Evolutionary conservation across 2,329 filamentous ascomycete species (phyloP), one percentile per base, ranked within the genome.

Genomic region (Fusarium sororula): DNA sequence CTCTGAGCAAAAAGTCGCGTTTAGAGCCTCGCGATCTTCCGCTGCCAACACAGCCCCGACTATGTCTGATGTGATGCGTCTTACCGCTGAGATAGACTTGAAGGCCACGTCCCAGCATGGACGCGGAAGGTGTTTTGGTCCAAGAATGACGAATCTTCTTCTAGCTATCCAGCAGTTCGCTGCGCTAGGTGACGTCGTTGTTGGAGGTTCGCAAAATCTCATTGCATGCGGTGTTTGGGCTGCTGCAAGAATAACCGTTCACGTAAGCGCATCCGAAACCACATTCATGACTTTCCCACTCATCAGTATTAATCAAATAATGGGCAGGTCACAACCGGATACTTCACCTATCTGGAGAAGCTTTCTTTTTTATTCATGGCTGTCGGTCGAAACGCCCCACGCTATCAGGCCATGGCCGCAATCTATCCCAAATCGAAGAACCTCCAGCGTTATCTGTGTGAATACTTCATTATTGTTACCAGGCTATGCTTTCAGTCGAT

Each of bases 201-300:
- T 86, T 22, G 84, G 85, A 0, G 84, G 83, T 3, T 82, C 82
- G 0, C 85, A 87, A 71, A 86, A 86, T 45, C 48, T 86, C 1
- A 76, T 86, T 13, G 84, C 84, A 0, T 84, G 83, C 63, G 80
- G 84, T 18, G 83, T 87, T 1, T 87, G 84, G 85, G 80, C 83
- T 1, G 61, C 85, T 5, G 83, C 86, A 14, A 80, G 84, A 48
- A 81, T 83, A 68, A 81, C 58, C 0, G 24, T 65, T 39, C 63
- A 63, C 12, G 57, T 63, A 7, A 12, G 47, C 7, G 5, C 15
- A 4, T 1, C 7, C 3, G 1, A 7, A 6, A 24, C 3, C 2
- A 1, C 50, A 13, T 20, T 12, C 24, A 6, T 2, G n/a, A 1
- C 9, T 24, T 24, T 18, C 3, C 1, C 10, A n/a, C n/a, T n/a